Base-by-base conservation (phyloP, 129 eudicot genomes). In the Glebionis coronaria region DNA sequence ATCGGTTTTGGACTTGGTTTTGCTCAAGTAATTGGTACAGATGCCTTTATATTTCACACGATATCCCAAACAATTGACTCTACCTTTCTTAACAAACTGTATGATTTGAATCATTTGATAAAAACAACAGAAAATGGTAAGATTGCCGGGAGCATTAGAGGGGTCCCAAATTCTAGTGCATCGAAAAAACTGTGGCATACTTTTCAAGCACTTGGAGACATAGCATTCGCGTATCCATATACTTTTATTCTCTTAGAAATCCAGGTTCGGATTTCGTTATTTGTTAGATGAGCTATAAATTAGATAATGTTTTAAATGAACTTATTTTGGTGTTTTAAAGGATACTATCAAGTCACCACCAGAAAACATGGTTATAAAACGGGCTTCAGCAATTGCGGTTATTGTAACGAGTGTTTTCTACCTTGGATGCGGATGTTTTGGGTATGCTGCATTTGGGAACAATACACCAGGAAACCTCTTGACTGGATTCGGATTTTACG, bases 401-500 rank as follows among this genome's bases (percentile, higher is more conserved):
- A 61, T 70, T 1, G 69, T 78, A 9, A 85, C 97, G 21, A 85
- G 79, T 9, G 29, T 78, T 27, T 87, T 91, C 84, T 91, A 91
- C 73, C 80, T 87, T 76, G 78, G 85, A 76, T 91, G 97, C 75
- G 97, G 96, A 27, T 83, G 90, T 57, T 91, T 87, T 4, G 96
- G 97, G 13, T 91, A 91, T 56, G 97, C 96, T 23, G 96, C 95
- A 16, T 87, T 91, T 44, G 97, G 97, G 44, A 76, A 85, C 68
- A 20, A 79, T 27, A 80, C 97, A 8, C 96, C 96, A 0, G 97
- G 93, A 15, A 91, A 87, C 67, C 65, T 91, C 47, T 77, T 91
- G 27, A 85, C 97, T 0, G 97, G 97, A 16, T 90, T 90, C 44
- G 97, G 97, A 65, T 91, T 87, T 74, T 85, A 79, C 42, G 88